Evolutionary conservation across 108 stramenopile genomes (phyloP).

Genomic region (Cyclotella atomus): DNA sequence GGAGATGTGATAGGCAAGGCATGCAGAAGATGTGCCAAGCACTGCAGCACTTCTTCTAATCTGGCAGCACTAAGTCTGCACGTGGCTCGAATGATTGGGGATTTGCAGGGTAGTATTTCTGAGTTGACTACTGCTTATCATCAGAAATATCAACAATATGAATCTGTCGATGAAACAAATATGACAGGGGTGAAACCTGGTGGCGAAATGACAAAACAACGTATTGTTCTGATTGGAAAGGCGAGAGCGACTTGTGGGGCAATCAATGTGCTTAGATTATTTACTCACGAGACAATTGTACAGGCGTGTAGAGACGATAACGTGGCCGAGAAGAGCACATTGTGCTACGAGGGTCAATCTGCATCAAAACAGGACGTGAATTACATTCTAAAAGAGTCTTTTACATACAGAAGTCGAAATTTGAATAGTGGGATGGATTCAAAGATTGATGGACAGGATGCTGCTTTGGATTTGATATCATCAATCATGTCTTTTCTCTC

Average conservation of each 20-base stretch:
- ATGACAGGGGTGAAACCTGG: background rate
- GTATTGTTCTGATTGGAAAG: constrained; percentile 74
- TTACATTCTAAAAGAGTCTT: constrained; percentile 35
- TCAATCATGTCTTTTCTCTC: constrained; percentile 54
- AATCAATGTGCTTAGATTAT: constrained; percentile 59
- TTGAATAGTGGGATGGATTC: constrained; percentile 7
- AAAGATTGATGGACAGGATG: constrained; percentile 37
- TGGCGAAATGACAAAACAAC: constrained; percentile 54
- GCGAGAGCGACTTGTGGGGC: constrained; percentile 80
- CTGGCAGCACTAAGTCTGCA: constrained; percentile 77
- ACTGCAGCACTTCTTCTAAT: constrained; percentile 66
- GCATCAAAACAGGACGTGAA: constrained; percentile 13
- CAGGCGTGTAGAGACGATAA: constrained; percentile 23
- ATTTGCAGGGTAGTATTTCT: constrained; percentile 40
- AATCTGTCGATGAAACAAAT: background rate
- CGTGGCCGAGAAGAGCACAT: constrained; percentile 27
- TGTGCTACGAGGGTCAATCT: constrained; percentile 32
- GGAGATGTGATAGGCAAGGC: constrained; percentile 51
- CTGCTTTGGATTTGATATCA: constrained; percentile 51
- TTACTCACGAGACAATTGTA: constrained; percentile 65
- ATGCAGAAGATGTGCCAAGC: constrained; percentile 58
- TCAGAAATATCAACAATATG: background rate
- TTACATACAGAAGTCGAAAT: constrained; percentile 37
- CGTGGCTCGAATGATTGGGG: constrained; percentile 70
- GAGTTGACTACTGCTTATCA: constrained; percentile 10